These are phyloP conservation scores for Trypanosoma theileri DNA, from an alignment of 208 protist genomes.

Conservation along the genomic window DNA sequence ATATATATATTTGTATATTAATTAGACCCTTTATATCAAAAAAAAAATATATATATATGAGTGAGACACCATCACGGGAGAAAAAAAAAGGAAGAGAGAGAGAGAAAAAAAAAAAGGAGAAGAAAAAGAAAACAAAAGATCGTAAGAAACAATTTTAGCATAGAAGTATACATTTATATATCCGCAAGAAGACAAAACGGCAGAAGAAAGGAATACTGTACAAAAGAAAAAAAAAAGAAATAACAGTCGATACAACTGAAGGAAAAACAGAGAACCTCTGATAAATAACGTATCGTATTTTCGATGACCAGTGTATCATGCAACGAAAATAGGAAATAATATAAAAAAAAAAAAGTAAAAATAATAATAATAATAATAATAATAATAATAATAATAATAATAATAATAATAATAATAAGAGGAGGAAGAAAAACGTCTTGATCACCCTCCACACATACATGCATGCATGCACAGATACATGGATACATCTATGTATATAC, in stretches of 20 bases:
- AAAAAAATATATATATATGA: too few species aligned
- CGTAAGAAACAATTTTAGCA: too few species aligned
- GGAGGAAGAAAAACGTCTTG: too few species aligned
- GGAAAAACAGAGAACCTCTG: neutral
- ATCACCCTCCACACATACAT: too few species aligned
- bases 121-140: slow-evolving; percentile 7
- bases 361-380: slow-evolving; percentile 15
- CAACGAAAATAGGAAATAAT: too few species aligned
- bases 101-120: slow-evolving; percentile 13
- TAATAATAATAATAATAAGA: slow-evolving; percentile 10
- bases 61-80: neutral
- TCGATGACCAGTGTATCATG: too few species aligned
- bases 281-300: neutral
- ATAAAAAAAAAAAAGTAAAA: slow-evolving; percentile 16
- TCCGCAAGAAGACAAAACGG: neutral
- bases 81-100: slow-evolving; percentile 10
- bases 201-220: slow-evolving; percentile 1
- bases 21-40: neutral
- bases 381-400: slow-evolving; percentile 14
- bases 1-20: too few species aligned
- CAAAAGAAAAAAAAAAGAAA: slow-evolving; percentile 6
- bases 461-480: neutral
- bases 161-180: too few species aligned
- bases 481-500: slow-evolving; percentile 19
- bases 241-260: neutral